These are phyloP conservation scores for Cylindrotheca closterium DNA, from an alignment of 108 stramenopile genomes.

Conservation along the genomic window DNA sequence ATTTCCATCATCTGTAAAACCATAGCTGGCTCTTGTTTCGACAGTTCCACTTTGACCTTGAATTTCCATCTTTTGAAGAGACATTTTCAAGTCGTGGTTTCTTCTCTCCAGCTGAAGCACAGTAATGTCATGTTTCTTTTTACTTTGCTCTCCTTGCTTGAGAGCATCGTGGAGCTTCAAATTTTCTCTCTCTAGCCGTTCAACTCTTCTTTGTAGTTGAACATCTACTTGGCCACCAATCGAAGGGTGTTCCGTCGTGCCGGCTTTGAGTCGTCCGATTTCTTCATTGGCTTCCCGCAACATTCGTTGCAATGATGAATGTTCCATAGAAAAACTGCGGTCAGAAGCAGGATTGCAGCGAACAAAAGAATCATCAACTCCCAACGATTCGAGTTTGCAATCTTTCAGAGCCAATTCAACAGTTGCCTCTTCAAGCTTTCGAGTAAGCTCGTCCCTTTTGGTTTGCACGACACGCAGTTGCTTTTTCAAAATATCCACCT, in stretches of 20 bases:
- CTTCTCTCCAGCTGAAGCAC: not conserved
- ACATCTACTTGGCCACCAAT: not conserved
- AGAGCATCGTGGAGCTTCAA: not conserved
- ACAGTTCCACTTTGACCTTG: not conserved
- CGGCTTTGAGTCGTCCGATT: not conserved
- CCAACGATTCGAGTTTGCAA: conserved; percentile 8
- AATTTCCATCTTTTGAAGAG: not conserved
- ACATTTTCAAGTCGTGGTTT: conserved; percentile 7
- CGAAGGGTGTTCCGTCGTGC: conserved; percentile 1
- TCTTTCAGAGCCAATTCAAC: not conserved
- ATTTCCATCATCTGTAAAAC: not conserved
- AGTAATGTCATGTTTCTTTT: conserved; percentile 5
- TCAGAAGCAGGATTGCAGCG: not conserved
- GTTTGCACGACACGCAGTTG: conserved; percentile 1
- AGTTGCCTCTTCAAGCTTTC: conserved; percentile 11
- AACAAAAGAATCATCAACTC: not conserved
- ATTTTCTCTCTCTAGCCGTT: conserved; percentile 11
- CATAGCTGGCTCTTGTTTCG: not conserved
- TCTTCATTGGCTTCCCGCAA: not conserved
- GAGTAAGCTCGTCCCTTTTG: conserved; percentile 7
- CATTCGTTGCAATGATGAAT: not conserved
- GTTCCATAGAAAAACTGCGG: not conserved
- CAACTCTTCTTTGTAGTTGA: not conserved
- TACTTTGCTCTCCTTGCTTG: conserved; percentile 1
- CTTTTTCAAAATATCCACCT: conserved; percentile 4